Conservation (phyloP, 2,329 filamentous ascomycete genomes). For the Myriosclerotinia curreyana region DNA sequence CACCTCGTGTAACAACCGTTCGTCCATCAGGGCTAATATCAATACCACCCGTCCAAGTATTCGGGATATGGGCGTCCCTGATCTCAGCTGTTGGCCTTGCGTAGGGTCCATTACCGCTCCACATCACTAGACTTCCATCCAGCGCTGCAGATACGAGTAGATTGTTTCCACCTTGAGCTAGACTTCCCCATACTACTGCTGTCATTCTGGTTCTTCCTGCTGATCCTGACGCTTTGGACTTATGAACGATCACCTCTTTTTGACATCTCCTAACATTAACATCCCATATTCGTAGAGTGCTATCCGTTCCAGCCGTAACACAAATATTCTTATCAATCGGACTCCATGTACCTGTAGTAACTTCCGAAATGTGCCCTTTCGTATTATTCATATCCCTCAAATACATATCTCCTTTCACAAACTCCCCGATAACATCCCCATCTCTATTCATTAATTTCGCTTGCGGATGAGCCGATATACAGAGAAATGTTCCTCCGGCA, state of each 20-base stretch:
- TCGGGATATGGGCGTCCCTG: conserved; percentile 72
- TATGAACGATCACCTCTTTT: conserved; percentile 93
- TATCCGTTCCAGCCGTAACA: conserved; percentile 90
- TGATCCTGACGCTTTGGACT: conserved; percentile 82
- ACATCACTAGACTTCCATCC: conserved; percentile 90
- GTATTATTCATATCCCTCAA: conserved; percentile 96
- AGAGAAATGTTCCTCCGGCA: conserved; percentile 76
- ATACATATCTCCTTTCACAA: conserved; percentile 98
- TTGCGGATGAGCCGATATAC: conserved; percentile 84
- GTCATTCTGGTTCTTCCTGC: conserved; percentile 94
- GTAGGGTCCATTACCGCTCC: conserved; percentile 83
- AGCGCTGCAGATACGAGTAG: conserved; percentile 78
- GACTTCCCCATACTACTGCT: conserved; percentile 79
- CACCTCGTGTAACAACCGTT: conserved; percentile 85
- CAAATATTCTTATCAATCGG: conserved; percentile 81
- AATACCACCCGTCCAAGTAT: conserved; percentile 89
- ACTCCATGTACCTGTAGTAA: conserved; percentile 87
- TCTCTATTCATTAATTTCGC: conserved; percentile 87
- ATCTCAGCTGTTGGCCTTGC: conserved; percentile 79
- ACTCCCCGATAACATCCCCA: conserved; percentile 80
- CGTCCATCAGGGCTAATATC: conserved; percentile 89
- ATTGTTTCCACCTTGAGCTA: conserved; percentile 72
- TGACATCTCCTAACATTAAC: conserved; percentile 86
- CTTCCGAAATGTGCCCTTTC: conserved; percentile 91
- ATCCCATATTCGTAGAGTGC: conserved; percentile 95